Conservation (phyloP, 768 basidiomycete genomes). For the Termitomyces sp. region DNA sequence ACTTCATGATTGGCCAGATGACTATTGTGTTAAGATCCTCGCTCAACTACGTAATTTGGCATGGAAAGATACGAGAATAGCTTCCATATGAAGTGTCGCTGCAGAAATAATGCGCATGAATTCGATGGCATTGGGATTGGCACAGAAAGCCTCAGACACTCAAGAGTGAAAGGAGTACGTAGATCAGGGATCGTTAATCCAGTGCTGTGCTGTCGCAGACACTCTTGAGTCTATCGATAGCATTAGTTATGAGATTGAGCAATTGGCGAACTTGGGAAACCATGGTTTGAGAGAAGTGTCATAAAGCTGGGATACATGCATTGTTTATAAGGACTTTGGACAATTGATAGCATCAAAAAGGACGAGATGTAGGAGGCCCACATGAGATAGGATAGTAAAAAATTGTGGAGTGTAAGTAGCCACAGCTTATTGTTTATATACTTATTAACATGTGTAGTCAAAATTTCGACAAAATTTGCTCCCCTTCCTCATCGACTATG, state of each 20-base stretch:
- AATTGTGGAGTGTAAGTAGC: no score
- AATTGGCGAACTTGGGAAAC: slow-evolving; percentile 5
- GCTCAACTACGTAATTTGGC: no score
- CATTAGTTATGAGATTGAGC: slow-evolving; percentile 1
- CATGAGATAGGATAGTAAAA: no score
- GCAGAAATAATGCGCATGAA: slow-evolving; percentile 7
- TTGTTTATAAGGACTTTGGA: neutral
- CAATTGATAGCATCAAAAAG: neutral
- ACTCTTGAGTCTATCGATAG: slow-evolving; percentile 1
- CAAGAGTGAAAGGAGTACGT: neutral
- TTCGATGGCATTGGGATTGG: neutral
- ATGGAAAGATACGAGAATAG: no score
- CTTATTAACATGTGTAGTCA: no score
- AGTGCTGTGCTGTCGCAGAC: neutral
- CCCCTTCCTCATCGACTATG: no score
- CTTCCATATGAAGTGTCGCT: slow-evolving; percentile 12
- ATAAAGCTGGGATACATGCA: neutral
- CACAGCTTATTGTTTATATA: no score
- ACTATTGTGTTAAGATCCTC: no score
- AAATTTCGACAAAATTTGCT: no score
- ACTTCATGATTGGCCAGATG: no score
- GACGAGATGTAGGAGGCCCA: neutral
- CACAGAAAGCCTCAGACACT: slow-evolving; percentile 4
- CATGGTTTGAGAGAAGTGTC: neutral
- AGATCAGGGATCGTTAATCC: neutral